Evolutionary conservation across 2,329 filamentous ascomycete genomes (phyloP).

Genomic region (Lasiodiplodia citricola): DNA sequence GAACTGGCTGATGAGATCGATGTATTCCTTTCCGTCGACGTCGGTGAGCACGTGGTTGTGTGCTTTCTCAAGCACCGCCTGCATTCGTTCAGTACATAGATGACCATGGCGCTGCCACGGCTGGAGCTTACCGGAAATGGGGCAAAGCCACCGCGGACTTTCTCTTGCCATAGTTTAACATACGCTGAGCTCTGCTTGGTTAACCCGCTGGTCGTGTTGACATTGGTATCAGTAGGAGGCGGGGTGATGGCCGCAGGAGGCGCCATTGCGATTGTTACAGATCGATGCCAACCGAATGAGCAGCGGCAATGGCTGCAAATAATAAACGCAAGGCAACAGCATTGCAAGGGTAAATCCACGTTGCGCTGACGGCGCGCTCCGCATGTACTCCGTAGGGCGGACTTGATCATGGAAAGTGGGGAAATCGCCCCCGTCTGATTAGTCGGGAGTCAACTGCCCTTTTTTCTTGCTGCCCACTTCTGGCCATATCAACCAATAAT

Average conservation of each 20-base stretch:
- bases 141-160: slow-evolving; percentile 4
- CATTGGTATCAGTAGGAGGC: not conserved
- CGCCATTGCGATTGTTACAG: not conserved
- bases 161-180: slow-evolving; percentile 7
- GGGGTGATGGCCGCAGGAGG: not conserved
- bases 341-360: too few relatives aligned
- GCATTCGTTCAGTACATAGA: not conserved
- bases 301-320: not conserved
- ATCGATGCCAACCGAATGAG: not conserved
- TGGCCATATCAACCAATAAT: too few relatives aligned
- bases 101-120: too few relatives aligned
- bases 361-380: too few relatives aligned
- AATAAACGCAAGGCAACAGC: too few relatives aligned
- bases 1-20: not conserved
- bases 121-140: not conserved
- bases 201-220: not conserved
- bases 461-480: too few relatives aligned
- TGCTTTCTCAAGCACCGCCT: not conserved
- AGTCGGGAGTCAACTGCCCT: too few relatives aligned
- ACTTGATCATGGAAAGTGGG: too few relatives aligned
- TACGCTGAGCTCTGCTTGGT: not conserved
- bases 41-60: not conserved
- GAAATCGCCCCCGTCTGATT: too few relatives aligned
- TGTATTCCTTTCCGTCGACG: slow-evolving; percentile 6
- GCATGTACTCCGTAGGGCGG: too few relatives aligned